A percentile compares a stretch with the other conserved stretches of the same genome.
These are phyloP conservation scores for Plantago coronopus DNA, from an alignment of 305 asterid genomes.

Conservation along the genomic window DNA sequence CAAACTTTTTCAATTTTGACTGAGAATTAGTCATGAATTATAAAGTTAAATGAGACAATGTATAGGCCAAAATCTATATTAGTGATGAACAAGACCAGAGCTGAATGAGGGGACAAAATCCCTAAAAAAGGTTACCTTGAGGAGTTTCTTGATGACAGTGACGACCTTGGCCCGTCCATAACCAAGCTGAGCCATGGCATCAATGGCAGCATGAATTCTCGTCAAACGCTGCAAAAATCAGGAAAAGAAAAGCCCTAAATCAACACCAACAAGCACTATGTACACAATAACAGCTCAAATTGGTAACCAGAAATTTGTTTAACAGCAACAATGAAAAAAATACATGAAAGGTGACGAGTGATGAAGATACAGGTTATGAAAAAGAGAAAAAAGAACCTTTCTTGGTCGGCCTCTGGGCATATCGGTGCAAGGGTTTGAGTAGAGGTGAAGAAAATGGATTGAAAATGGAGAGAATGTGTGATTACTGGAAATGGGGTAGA, in stretches of 20 bases:
- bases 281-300: not conserved
- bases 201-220: slow-evolving; percentile 64
- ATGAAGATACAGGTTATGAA: not conserved
- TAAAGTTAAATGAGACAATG: too few relatives aligned
- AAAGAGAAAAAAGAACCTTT: slow-evolving; percentile 18
- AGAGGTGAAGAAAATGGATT: not conserved
- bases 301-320: not conserved
- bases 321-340: not conserved
- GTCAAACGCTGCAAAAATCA: slow-evolving; percentile 32
- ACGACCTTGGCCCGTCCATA: slow-evolving; percentile 25
- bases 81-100: not conserved
- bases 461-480: not conserved
- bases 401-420: slow-evolving; percentile 30
- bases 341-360: not conserved
- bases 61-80: not conserved
- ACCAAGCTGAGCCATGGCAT: slow-evolving; percentile 50
- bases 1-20: too few relatives aligned
- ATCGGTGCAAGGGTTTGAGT: not conserved
- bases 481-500: too few relatives aligned
- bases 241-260: too few relatives aligned
- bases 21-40: too few relatives aligned
- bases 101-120: too few relatives aligned
- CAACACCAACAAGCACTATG: not conserved
- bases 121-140: slow-evolving; percentile 27
- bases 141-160: slow-evolving; percentile 31